Evolutionary conservation across 176 grass and related monocot species (phyloP).

Genomic region (Oropetium thomaeum): DNA sequence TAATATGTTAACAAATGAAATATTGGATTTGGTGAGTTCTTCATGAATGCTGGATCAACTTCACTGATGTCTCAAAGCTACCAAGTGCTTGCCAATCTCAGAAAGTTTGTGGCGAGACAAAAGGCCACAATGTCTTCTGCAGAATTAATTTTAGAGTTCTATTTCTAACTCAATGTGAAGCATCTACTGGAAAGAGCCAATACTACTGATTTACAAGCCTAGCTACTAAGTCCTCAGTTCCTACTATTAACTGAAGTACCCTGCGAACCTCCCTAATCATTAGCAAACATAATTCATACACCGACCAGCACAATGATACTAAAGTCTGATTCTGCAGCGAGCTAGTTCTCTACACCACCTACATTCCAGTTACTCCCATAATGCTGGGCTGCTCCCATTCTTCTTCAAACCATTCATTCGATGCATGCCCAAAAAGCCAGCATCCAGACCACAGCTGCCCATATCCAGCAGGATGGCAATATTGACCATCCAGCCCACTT

Average conservation of each 20-base stretch:
- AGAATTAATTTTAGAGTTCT: background rate
- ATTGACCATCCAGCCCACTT: conserved; percentile 1
- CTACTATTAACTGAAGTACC: background rate
- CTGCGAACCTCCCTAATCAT: conserved; percentile 10
- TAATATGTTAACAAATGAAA: background rate
- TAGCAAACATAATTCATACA: conserved; percentile 9
- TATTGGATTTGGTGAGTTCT: background rate
- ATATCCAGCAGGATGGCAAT: conserved; percentile 2
- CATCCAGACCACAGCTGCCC: conserved; percentile 27
- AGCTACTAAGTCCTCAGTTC: background rate
- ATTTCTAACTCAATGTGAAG: background rate
- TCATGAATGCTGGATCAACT: background rate
- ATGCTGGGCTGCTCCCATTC: background rate
- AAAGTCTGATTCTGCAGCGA: conserved; percentile 1
- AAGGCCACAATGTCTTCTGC: background rate
- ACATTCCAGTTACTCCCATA: background rate
- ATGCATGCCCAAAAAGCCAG: conserved; percentile 17
- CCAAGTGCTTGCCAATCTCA: background rate
- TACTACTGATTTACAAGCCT: background rate
- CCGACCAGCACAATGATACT: background rate
- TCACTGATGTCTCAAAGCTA: background rate
- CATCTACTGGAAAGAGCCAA: background rate
- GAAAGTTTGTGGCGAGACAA: background rate
- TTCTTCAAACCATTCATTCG: conserved; percentile 24
- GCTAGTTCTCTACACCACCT: background rate